A percentile compares a stretch with the other conserved stretches of the same genome.
phyloP scores from a whole-genome alignment of 164 flowering plant genomes.

The Chimonanthus salicifolius region DNA sequence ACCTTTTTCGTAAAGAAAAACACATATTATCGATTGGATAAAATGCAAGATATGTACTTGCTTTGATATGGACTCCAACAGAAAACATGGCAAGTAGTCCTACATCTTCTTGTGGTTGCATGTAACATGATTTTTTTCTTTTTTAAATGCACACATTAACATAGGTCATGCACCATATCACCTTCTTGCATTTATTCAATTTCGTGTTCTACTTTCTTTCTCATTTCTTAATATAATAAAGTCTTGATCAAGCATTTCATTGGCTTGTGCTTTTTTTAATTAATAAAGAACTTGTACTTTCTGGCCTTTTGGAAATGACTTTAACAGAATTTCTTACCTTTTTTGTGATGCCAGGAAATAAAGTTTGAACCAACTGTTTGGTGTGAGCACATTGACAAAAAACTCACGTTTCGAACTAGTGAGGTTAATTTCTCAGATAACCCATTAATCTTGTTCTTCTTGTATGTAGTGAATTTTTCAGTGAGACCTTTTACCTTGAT shows the following conservation, averaged over 20 bases:
- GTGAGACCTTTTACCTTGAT: too few species aligned
- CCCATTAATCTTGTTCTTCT: neutral
- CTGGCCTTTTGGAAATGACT: neutral
- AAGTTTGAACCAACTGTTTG: constrained; percentile 88
- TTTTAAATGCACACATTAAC: too few species aligned
- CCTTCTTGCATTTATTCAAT: neutral
- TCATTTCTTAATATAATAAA: too few species aligned
- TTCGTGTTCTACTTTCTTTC: neutral
- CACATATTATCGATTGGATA: too few species aligned
- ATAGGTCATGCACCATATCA: too few species aligned
- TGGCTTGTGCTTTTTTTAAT: neutral
- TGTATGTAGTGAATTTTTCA: neutral
- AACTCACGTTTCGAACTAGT: constrained; percentile 60
- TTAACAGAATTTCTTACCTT: neutral
- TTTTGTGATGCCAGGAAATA: constrained; percentile 61
- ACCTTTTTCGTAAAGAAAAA: too few species aligned
- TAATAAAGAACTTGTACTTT: too few species aligned
- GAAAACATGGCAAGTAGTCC: too few species aligned
- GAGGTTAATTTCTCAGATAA: constrained; percentile 42
- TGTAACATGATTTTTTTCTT: too few species aligned
- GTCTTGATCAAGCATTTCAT: neutral
- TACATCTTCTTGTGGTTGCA: too few species aligned
- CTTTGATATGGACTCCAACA: too few species aligned
- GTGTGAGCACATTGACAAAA: constrained; percentile 89
- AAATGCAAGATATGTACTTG: too few species aligned